Base-by-base conservation (phyloP, 805 yeast species). In the Ogataea kodamae region DNA sequence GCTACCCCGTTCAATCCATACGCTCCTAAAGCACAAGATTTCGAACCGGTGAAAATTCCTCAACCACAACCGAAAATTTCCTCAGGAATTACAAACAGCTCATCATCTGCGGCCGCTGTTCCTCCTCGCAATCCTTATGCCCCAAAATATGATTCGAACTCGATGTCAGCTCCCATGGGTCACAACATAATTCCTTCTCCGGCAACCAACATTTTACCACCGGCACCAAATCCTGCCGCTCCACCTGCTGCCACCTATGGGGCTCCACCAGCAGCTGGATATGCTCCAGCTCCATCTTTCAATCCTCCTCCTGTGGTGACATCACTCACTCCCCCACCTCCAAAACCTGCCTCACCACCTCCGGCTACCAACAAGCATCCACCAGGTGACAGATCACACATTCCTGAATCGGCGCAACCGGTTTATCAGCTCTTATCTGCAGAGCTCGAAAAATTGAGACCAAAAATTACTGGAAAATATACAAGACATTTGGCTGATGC, bases 401-500 rank as follows among this genome's bases (percentile, higher is more conserved):
- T 84, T 41, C 75, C 88, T 2, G 72, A 65, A 9, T 68, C 65
- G 7, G 70, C 79, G 6, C 51, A 61, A 48, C 78, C 80, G 11
- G 75, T 92, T 27, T 76, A 64, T 48, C 67, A 71, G n/a, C 65
- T 65, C 9, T 69, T 92, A 35, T 63, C 66, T 9, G 54, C 61
- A 4, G 77, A 76, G 46, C 58, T 86, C 47, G 72, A 66, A 17
- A 68, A 75, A 18, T 78, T 86, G 11, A 73, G 78, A 48, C 90
- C 94, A 11, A 65, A 68, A 27, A 73, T 87, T 25, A 95, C 96
- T 16, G 83, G 76, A 30, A 78, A 76, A 54, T 86, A 74, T 51
- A 57, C 71, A 17, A 81, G 76, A 42, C 96, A 87, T 52, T 72
- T 82, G 33, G 65, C 62, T 28, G 97, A 90, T 57, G 78, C 94